These are phyloP conservation scores for Xylaria sp. DNA, from an alignment of 2,329 filamentous ascomycete species.

Conservation along the genomic window DNA sequence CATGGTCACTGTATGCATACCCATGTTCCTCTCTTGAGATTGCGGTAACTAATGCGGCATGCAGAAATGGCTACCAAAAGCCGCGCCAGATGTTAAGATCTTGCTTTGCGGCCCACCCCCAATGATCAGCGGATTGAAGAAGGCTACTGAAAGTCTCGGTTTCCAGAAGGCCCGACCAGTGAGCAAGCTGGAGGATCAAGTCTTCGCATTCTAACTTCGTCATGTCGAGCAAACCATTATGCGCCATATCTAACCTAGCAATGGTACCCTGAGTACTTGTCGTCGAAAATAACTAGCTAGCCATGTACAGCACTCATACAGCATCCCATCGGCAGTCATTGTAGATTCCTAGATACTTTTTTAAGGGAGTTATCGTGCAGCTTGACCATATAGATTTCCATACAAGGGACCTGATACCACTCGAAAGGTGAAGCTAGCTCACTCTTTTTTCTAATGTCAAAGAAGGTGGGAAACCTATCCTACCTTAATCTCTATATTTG, in stretches of 20 bases:
- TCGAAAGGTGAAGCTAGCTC: background rate
- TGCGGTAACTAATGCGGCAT: slow-evolving; percentile 9
- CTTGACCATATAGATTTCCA: background rate
- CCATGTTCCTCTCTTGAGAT: background rate
- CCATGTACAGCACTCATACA: background rate
- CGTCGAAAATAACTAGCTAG: background rate
- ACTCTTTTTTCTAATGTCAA: background rate
- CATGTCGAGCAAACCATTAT: background rate
- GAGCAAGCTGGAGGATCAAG: slow-evolving; percentile 97
- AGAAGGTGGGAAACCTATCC: background rate
- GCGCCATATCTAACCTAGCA: background rate
- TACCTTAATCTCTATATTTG: background rate
- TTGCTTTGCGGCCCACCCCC: slow-evolving; percentile 94
- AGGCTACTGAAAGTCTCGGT: slow-evolving; percentile 85
- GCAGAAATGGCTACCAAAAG: slow-evolving; percentile 79
- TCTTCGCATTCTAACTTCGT: slow-evolving; percentile 83
- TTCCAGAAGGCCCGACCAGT: slow-evolving; percentile 92
- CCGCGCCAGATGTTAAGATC: slow-evolving; percentile 88
- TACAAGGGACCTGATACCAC: background rate
- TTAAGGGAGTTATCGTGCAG: background rate
- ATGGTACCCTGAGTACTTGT: background rate
- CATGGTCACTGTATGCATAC: slow-evolving; percentile 79
- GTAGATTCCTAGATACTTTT: background rate
- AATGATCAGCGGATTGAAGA: slow-evolving; percentile 98
- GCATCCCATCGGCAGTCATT: background rate